Evolutionary conservation across 495 filamentous ascomycete genomes (phyloP), one percentile per base, ranked within the genome.

Genomic region (Aspergillus steynii): DNA sequence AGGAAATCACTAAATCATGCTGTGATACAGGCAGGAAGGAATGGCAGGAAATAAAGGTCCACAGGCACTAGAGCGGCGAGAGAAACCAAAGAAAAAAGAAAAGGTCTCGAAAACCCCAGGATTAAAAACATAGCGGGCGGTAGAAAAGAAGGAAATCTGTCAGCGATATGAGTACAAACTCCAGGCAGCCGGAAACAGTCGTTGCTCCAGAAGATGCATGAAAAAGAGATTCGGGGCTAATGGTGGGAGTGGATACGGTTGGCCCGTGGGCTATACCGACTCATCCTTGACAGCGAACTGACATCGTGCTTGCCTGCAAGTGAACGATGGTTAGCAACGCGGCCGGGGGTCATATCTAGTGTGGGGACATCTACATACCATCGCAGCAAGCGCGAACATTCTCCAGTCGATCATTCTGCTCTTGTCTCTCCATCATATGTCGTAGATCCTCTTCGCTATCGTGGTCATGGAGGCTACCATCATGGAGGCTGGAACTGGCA

Each of bases 351-450:
- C 55, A 60, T 51, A 45, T 29, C 29, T 14, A 27, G 48, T 45
- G 29, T 26, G 46, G 14, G 45, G 53, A 26, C 32, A 29, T 52
- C 8, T 27, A 53, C 59, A 56, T 60, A 94, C 92, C 95, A 85
- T 97, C 95, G 74, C 95, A 99, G 77, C 95, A 99, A 56, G 93
- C 93, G 71, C 95, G 83, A 53, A 99, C 95, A 70, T 99, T 97
- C 77, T 97, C 96, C 64, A 99, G 80, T 59, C 87, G 80, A 67
- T 92, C 90, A 15, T 90, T 88, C 53, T 81, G 76, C 64, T 96
- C 90, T 64, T 93, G 88, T 59, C 79, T 75, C 68, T 92, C 89
- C 64, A 92, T 88, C 55, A 88, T 86, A 57, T 86, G 81, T 59
- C 90, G 80, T 34, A 96, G 66, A 68, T 96, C 91, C 64, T 96